Conservation (phyloP, 164 flowering plant species). For the Warburgia ugandensis region DNA sequence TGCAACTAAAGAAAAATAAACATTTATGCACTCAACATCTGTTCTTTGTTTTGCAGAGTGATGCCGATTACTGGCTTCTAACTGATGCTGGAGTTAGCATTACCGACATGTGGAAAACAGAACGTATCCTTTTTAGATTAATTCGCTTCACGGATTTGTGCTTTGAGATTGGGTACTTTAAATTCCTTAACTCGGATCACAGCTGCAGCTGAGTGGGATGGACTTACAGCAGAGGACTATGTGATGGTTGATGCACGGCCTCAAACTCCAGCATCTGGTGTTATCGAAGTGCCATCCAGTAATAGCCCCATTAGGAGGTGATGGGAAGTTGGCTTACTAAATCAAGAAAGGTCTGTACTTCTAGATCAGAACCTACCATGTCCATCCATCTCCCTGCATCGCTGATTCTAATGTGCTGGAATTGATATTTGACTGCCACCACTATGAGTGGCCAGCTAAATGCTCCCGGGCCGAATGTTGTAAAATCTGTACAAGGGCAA, state of each 20-base stretch:
- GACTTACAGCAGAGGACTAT: not conserved
- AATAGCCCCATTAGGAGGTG: slow-evolving; percentile 1
- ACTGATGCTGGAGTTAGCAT: slow-evolving; percentile 62
- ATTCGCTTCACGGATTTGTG: no score
- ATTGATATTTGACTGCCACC: no score
- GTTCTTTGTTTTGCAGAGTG: slow-evolving; percentile 34
- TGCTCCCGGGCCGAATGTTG: not conserved
- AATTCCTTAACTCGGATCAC: slow-evolving; percentile 1
- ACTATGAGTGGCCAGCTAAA: not conserved
- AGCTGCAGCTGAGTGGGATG: slow-evolving; percentile 12
- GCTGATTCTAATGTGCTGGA: not conserved
- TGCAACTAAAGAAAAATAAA: not conserved
- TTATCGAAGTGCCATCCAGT: slow-evolving; percentile 1
- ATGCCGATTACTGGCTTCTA: slow-evolving; percentile 73
- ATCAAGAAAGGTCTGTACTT: slow-evolving; percentile 1
- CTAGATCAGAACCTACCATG: not conserved
- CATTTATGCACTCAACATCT: not conserved
- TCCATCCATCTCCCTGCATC: not conserved
- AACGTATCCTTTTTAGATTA: slow-evolving; percentile 61
- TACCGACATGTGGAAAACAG: slow-evolving; percentile 65
- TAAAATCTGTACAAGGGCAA: not conserved
- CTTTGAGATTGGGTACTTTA: not conserved
- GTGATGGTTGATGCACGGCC: slow-evolving; percentile 10
- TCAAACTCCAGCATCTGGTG: slow-evolving; percentile 7
- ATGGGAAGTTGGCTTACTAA: not conserved